Conservation (phyloP, 139 green algal genomes). For the Ostreobium quekettii region DNA sequence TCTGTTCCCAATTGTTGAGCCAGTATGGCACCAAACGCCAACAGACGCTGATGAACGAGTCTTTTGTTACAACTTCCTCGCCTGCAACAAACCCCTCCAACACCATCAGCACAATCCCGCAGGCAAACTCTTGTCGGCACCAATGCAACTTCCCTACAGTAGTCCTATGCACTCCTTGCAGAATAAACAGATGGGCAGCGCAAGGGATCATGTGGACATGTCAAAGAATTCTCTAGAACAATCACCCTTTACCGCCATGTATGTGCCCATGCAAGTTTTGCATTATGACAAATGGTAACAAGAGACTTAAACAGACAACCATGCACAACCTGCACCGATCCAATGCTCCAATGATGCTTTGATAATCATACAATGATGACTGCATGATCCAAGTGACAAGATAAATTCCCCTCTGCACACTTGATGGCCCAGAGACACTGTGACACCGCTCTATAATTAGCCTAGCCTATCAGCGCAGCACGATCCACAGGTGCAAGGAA, state of each 20-base stretch:
- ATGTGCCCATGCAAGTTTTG: not conserved
- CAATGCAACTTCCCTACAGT: too few species aligned
- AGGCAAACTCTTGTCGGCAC: not conserved
- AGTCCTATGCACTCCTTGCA: not conserved
- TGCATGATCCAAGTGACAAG: too few species aligned
- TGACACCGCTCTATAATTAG: too few species aligned
- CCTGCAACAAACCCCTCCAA: conserved; percentile 33
- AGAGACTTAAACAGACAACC: too few species aligned
- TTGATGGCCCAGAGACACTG: too few species aligned
- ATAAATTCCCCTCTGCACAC: too few species aligned
- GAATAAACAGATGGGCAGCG: not conserved
- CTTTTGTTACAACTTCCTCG: conserved; percentile 66
- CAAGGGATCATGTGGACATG: not conserved
- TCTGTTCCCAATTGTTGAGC: conserved; percentile 81
- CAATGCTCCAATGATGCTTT: too few species aligned
- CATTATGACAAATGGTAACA: too few species aligned
- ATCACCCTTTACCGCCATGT: not conserved
- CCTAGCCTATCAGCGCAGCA: too few species aligned
- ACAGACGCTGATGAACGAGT: conserved; percentile 69
- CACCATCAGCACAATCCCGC: not conserved
- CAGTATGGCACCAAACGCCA: conserved; percentile 82
- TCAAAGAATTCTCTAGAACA: not conserved
- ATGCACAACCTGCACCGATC: too few species aligned
- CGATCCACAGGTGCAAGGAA: too few species aligned
- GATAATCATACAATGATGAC: too few species aligned